Evolutionary conservation across 192 early-diverging fungal species (phyloP).

Genomic region (Podila clonocystis): DNA sequence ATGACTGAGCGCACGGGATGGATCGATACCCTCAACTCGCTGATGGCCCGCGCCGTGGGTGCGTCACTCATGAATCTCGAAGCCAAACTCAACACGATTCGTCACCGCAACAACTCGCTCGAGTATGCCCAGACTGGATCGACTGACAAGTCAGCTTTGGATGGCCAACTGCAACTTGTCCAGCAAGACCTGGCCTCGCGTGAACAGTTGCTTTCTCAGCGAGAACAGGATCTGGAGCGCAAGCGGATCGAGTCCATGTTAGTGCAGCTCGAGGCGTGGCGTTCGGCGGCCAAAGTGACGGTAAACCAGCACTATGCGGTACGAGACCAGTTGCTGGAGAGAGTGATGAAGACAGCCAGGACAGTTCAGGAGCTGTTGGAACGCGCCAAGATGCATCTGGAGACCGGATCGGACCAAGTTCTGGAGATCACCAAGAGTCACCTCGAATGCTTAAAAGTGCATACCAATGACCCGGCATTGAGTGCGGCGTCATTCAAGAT

Average conservation of each 20-base stretch:
- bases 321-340: constrained; percentile 36
- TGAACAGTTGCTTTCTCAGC: constrained; percentile 25
- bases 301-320: constrained; percentile 50
- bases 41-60: constrained; percentile 60
- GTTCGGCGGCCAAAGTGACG: constrained; percentile 39
- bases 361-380: constrained; percentile 39
- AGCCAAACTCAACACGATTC: constrained; percentile 44
- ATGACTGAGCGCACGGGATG: constrained; percentile 56
- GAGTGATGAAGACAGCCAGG: constrained; percentile 45
- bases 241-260: constrained; percentile 35
- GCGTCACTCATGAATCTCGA: constrained; percentile 57
- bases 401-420: constrained; percentile 47
- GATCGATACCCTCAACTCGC: constrained; percentile 57
- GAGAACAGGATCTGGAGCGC: constrained; percentile 38
- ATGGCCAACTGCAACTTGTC: constrained; percentile 29
- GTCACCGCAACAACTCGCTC: constrained; percentile 37
- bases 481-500: constrained; percentile 23
- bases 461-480: constrained; percentile 18
- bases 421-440: constrained; percentile 32
- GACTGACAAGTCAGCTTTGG: constrained; percentile 6
- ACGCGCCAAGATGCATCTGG: constrained; percentile 37
- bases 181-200: constrained; percentile 37
- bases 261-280: constrained; percentile 44
- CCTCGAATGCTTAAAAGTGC: constrained; percentile 30
- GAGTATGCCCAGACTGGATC: constrained; percentile 12